These are phyloP conservation scores for Pseudopyricularia javanii DNA, from an alignment of 2,329 filamentous ascomycete species.

Conservation along the genomic window DNA sequence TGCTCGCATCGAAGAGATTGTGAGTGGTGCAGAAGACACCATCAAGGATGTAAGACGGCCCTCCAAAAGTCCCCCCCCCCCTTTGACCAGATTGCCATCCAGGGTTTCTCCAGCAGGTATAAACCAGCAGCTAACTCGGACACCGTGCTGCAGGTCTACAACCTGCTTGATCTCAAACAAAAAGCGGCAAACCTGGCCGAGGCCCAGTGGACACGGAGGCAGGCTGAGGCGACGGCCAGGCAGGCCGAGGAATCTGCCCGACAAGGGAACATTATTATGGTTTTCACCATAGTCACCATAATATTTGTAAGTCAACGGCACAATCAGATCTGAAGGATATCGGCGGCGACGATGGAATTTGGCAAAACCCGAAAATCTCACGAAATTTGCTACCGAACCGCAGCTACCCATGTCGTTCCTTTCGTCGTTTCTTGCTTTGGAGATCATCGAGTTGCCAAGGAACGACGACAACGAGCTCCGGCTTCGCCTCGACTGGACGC, in stretches of 20 bases:
- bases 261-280: background rate
- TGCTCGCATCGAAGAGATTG: background rate
- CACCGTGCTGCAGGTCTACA: background rate
- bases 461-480: background rate
- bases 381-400: background rate
- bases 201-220: background rate
- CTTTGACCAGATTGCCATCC: too few relatives aligned
- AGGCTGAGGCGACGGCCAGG: too few relatives aligned
- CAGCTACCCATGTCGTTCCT: background rate
- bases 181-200: background rate
- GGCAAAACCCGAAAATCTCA: background rate
- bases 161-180: background rate
- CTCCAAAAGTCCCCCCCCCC: too few relatives aligned
- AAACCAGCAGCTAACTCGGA: background rate
- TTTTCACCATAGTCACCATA: background rate
- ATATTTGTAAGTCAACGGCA: background rate
- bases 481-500: background rate
- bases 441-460: background rate
- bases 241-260: background rate
- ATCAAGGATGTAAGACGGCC: background rate
- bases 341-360: too few relatives aligned
- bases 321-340: background rate
- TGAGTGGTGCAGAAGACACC: background rate
- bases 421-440: background rate
- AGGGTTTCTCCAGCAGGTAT: background rate